phyloP scores from a whole-genome alignment of 78 protist genomes.

The Emiliania huxleyi region DNA sequence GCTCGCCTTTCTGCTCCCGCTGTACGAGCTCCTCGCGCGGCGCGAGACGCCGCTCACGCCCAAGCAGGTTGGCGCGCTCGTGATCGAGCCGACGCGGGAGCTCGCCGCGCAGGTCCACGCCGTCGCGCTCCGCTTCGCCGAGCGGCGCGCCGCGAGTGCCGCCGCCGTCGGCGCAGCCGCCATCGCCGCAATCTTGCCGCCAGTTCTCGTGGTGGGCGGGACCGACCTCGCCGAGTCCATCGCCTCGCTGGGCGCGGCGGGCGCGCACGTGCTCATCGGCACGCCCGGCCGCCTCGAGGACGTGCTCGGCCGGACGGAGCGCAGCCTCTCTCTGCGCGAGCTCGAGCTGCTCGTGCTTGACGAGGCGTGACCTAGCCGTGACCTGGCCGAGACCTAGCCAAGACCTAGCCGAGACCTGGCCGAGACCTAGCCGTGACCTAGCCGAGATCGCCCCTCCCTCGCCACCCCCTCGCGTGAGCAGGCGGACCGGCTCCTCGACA shows the following conservation, averaged over 20 bases:
- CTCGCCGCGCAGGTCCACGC: conserved; percentile 52
- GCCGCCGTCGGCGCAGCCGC: not conserved
- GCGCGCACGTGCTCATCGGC: conserved; percentile 74
- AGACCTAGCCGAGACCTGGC: too few species aligned
- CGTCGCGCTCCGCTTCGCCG: conserved; percentile 5
- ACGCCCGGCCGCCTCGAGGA: conserved; percentile 85
- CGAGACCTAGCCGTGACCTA: too few species aligned
- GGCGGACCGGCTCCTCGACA: conserved; percentile 49
- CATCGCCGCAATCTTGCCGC: not conserved
- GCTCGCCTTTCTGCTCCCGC: conserved; percentile 58
- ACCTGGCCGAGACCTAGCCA: too few species aligned
- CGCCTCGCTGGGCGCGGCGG: conserved; percentile 4
- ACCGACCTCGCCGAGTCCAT: not conserved
- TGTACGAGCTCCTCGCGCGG: conserved; percentile 66
- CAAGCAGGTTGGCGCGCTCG: conserved; percentile 37
- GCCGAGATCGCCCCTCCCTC: too few species aligned
- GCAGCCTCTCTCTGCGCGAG: not conserved
- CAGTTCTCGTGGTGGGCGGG: conserved; percentile 34
- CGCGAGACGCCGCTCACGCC: not conserved
- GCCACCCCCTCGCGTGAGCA: too few species aligned
- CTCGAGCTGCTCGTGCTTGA: conserved; percentile 86
- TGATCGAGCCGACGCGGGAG: conserved; percentile 64
- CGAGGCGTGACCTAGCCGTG: too few species aligned
- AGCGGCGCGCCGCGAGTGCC: not conserved
- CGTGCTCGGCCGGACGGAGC: not conserved